Conservation (phyloP, 75 land plant species). For the Ceratopteris richardii region DNA sequence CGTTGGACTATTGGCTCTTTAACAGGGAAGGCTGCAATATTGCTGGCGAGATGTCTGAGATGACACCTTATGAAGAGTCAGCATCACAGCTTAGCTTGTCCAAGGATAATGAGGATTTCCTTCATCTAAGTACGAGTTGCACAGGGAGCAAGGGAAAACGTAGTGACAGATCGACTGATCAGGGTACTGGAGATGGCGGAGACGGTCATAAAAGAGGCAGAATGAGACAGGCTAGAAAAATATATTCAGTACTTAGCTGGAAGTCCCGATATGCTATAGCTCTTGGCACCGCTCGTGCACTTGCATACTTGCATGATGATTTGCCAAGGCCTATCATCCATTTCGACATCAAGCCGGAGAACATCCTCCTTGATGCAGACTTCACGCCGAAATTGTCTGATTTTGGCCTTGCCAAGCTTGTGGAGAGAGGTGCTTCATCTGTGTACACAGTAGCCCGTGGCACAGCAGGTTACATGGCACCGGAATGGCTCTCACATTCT, state of each 20-base stretch:
- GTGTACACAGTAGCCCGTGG: conserved; percentile 2
- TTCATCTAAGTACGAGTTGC: neutral
- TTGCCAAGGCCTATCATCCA: conserved; percentile 23
- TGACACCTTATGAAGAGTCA: too few relatives aligned
- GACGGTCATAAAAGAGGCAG: neutral
- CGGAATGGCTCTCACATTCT: conserved; percentile 8
- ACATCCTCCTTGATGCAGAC: conserved; percentile 10
- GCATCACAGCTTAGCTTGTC: too few relatives aligned
- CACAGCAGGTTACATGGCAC: conserved; percentile 17
- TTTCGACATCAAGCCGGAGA: conserved; percentile 22
- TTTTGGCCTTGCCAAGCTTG: conserved; percentile 16
- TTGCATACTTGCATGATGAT: conserved; percentile 28
- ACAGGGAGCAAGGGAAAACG: too few relatives aligned
- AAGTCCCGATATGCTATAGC: conserved; percentile 7
- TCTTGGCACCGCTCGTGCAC: conserved; percentile 20
- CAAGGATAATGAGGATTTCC: neutral
- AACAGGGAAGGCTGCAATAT: conserved; percentile 2
- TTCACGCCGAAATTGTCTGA: conserved; percentile 15
- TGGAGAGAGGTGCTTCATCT: conserved; percentile 9
- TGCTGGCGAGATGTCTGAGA: conserved; percentile 6
- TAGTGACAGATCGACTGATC: too few relatives aligned
- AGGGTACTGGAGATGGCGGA: too few relatives aligned
- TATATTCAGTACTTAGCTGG: conserved; percentile 4
- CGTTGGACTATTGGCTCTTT: conserved; percentile 19
- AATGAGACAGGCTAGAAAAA: neutral